These are phyloP conservation scores for Annulohypoxylon bovei DNA, from an alignment of 495 filamentous ascomycete species.

Conservation along the genomic window DNA sequence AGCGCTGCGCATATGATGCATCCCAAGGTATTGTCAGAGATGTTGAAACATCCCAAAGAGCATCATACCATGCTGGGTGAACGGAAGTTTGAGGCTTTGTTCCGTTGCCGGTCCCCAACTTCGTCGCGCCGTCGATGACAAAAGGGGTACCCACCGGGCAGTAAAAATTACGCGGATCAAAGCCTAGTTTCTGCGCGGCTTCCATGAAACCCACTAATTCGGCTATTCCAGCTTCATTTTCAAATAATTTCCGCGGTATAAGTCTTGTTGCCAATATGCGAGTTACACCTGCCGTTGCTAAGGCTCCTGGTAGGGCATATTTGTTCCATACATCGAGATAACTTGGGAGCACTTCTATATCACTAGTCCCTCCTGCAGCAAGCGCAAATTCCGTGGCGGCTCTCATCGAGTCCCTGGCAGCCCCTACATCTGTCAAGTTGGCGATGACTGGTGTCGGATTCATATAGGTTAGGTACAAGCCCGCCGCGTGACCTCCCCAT, in stretches of 20 bases:
- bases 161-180: slow-evolving; percentile 39
- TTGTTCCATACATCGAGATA: slow-evolving; percentile 51
- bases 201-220: slow-evolving; percentile 38
- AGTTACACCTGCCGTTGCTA: slow-evolving; percentile 45
- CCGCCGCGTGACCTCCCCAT: slow-evolving; percentile 59
- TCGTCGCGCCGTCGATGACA: slow-evolving; percentile 7
- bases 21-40: slow-evolving; percentile 49
- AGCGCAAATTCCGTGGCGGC: slow-evolving; percentile 46
- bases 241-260: slow-evolving; percentile 43
- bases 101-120: slow-evolving; percentile 21
- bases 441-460: slow-evolving; percentile 49
- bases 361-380: slow-evolving; percentile 45
- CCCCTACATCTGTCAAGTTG: slow-evolving; percentile 32
- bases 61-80: slow-evolving; percentile 57
- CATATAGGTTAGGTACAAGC: slow-evolving; percentile 51
- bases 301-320: slow-evolving; percentile 47
- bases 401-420: slow-evolving; percentile 48
- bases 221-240: slow-evolving; percentile 31
- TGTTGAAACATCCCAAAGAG: slow-evolving; percentile 54
- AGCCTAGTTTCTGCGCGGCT: slow-evolving; percentile 29
- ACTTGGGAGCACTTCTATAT: slow-evolving; percentile 46
- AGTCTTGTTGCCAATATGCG: slow-evolving; percentile 52
- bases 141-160: slow-evolving; percentile 39
- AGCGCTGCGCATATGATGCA: slow-evolving; percentile 47
- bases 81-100: slow-evolving; percentile 47